Evolutionary conservation across 768 basidiomycete species (phyloP), one percentile per base, ranked within the genome.

Genomic region (Macrolepiota dolichaula): DNA sequence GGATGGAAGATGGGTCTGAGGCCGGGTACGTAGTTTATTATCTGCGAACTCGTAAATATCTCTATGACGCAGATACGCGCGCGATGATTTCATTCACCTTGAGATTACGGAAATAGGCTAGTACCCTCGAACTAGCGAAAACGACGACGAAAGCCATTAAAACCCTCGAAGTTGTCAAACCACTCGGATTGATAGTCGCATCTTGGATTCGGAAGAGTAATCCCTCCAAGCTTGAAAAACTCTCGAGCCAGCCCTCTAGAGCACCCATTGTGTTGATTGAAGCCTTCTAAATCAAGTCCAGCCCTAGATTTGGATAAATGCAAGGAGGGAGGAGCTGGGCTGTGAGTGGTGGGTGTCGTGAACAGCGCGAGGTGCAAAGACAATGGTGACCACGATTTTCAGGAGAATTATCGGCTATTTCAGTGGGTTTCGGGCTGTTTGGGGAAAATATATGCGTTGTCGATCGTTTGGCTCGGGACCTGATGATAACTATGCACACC

Each of bases 1-100:
- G 80, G 80, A 51, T 74, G 71, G 64, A 81, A 79, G 1, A 78
- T 74, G 25, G 78, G 63, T 9, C 78, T 70, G 52, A 73, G 64
- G n/a, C 79, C 79, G 12, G 79, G 77, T 19, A 77, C 24, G 62
- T 73, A 63, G 63, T 67, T 73, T 3, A 78, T 72, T 40, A 65
- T 66, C 81, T 81, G 53, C n/a, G 42, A 42, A 51, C 7, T 11
- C 15, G 38, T 12, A 52, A 35, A 10, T 27, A 25, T 0, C 6
- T 17, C 13, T 49, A 2, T n/a, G n/a, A 17, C 36, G 13, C 35
- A 12, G 17, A 51, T 19, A 19, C 3, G 42, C 51, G 50, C 12
- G 13, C 17, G 19, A 12, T 13, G 36, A n/a, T 25, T 38, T 51
- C 47, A 57, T 72, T 36, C 40, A 77, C 78, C 66, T 70, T 64